Percentiles rank a stretch among this genome's conserved stretches.
These are phyloP conservation scores for Lipomyces sp. DNA, from an alignment of 805 yeast genomes.

Conservation along the genomic window DNA sequence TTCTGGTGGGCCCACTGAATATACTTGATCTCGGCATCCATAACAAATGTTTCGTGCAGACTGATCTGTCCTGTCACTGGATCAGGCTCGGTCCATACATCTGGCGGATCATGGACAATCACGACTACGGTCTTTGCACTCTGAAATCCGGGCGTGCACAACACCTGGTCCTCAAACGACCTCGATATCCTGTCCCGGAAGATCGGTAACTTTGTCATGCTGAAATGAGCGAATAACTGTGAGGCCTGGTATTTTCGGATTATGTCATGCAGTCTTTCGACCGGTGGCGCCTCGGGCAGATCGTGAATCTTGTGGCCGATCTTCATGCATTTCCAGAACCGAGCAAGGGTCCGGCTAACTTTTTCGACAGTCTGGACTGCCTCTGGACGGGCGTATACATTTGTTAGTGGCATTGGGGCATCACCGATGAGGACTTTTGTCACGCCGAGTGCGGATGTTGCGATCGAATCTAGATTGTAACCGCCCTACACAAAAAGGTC, in stretches of 20 bases:
- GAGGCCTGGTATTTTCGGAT: conserved; percentile 71
- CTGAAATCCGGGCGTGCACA: conserved; percentile 72
- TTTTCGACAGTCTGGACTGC: conserved; percentile 81
- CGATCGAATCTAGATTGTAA: conserved; percentile 87
- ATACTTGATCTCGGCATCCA: conserved; percentile 73
- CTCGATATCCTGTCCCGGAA: conserved; percentile 52
- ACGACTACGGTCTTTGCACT: conserved; percentile 64
- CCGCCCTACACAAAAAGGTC: conserved; percentile 64
- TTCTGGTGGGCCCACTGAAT: conserved; percentile 67
- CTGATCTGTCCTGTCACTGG: conserved; percentile 80
- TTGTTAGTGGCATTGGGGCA: conserved; percentile 79
- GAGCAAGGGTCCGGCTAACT: conserved; percentile 78
- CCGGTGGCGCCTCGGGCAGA: conserved; percentile 32
- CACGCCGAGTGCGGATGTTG: conserved; percentile 88
- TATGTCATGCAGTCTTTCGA: conserved; percentile 62
- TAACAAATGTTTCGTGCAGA: conserved; percentile 69
- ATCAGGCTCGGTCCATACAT: conserved; percentile 85
- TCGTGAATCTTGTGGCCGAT: conserved; percentile 58
- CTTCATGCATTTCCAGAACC: conserved; percentile 83
- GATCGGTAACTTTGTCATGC: conserved; percentile 73
- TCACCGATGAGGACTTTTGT: conserved; percentile 91
- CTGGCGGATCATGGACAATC: conserved; percentile 87
- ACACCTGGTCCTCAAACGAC: conserved; percentile 63
- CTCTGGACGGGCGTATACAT: conserved; percentile 69
- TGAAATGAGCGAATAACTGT: conserved; percentile 56